Evolutionary conservation across 2,329 filamentous ascomycete genomes (phyloP).

Genomic region (Ophiostoma sp.): DNA sequence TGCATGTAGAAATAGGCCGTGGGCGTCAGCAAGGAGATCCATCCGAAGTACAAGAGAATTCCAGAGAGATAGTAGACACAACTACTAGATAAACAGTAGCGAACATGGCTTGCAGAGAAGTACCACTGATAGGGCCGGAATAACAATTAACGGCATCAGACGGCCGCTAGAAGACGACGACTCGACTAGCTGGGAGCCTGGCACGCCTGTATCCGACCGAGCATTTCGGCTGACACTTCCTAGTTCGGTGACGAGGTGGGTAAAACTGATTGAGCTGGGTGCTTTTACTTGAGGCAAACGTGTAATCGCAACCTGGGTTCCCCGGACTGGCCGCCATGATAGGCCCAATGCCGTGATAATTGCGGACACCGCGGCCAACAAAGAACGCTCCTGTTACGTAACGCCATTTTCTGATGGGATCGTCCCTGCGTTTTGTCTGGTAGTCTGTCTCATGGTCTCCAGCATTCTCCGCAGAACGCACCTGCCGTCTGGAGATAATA

Average conservation of each 20-base stretch:
- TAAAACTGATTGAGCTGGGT: not conserved
- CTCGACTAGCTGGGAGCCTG: too few relatives aligned
- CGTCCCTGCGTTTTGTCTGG: not conserved
- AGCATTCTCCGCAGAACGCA: slow-evolving; percentile 8
- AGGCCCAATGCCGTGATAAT: not conserved
- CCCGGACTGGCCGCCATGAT: slow-evolving; percentile 11
- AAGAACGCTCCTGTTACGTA: slow-evolving; percentile 2
- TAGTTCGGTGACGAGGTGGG: slow-evolving; percentile 2
- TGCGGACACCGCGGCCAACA: not conserved
- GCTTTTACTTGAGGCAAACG: slow-evolving; percentile 12
- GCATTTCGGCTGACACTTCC: slow-evolving; percentile 5
- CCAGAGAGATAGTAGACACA: not conserved
- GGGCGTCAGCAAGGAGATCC: not conserved
- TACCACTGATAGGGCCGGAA: too few relatives aligned
- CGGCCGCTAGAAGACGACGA: too few relatives aligned
- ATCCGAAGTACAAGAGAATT: too few relatives aligned
- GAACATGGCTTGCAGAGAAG: too few relatives aligned
- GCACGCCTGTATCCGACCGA: not conserved
- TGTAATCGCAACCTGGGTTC: slow-evolving; percentile 10
- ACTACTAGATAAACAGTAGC: too few relatives aligned
- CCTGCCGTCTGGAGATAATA: not conserved
- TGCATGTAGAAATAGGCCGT: not conserved
- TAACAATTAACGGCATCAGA: too few relatives aligned
- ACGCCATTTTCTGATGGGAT: not conserved
- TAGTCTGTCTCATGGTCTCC: not conserved